Percentiles rank a stretch among this genome's conserved stretches.
These are phyloP conservation scores for Penicillium sp. DNA, from an alignment of 2,329 filamentous ascomycete genomes.

Conservation along the genomic window DNA sequence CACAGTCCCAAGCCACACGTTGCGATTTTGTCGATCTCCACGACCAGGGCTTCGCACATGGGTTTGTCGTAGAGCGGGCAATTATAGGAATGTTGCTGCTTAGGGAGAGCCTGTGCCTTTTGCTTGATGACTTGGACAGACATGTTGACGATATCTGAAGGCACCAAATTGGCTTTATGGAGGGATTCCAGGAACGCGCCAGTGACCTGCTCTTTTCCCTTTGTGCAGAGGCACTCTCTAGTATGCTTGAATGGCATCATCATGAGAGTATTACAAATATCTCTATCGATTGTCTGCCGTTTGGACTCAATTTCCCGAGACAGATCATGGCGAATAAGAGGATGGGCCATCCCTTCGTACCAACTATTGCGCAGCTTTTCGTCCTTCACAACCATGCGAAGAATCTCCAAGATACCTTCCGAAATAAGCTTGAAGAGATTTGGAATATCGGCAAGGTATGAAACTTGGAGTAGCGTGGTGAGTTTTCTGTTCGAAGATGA, in stretches of 20 bases:
- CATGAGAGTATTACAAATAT: neutral
- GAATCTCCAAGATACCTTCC: neutral
- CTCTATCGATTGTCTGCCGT: neutral
- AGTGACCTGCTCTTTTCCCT: neutral
- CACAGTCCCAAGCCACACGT: neutral
- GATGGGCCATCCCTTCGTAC: neutral
- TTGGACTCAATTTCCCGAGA: neutral
- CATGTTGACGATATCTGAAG: neutral
- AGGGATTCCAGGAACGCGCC: neutral
- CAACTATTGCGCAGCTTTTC: neutral
- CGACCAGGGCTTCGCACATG: neutral
- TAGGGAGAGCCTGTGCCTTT: constrained; percentile 19
- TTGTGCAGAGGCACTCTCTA: neutral
- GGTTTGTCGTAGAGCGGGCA: neutral
- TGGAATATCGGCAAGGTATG: neutral
- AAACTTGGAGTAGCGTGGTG: neutral
- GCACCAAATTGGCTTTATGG: neutral
- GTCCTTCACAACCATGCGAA: neutral
- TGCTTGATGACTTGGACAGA: neutral
- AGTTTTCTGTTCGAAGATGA: neutral
- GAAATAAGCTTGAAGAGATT: neutral
- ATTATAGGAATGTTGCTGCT: neutral
- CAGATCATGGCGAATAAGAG: neutral
- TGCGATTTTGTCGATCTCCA: neutral
- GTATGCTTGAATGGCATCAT: neutral